Evolutionary conservation across 805 yeast genomes (phyloP), one percentile per base, ranked within the genome.

Genomic region (Saccharomyces jurei): DNA sequence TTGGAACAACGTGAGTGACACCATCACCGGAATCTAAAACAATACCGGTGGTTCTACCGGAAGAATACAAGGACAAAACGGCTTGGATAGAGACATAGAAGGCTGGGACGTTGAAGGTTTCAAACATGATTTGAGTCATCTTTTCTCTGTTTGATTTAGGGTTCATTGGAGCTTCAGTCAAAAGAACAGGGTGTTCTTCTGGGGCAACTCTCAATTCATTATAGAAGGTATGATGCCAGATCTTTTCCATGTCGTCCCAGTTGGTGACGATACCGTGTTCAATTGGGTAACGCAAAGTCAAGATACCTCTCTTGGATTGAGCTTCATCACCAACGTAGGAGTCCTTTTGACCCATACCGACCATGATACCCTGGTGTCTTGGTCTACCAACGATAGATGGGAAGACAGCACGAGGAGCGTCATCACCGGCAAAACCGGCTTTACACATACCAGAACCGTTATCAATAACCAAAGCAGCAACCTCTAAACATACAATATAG

Each of bases 391-490:
- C 99, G 73, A 94, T 92, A 60, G 98, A 94, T 74, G 99, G 99
- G 92, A 94, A 94, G 68, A 94, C 99, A 71, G 99, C 98, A 78
- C 97, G 88, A 75, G 99, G 99, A 64, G 98, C 98, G 81, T 94
- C 99, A 75, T 94, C 98, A 82, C 99, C 99, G 84, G 99, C 98
- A 76, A 91, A 94, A 80, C 99, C 99, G 92, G 99, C 99, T 78
- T 94, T 94, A 86, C 99, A 94, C 98, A 94, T 94, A 84, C 99
- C 99, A 74, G 99, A 94, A 82, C 99, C 99, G 81, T 92, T 92
- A 78, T 92, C 99, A 80, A 92, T 92, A 81, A 92, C 98, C 69
- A 75, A 71, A 61, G 74, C 74, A 62, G 74, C 74, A 59, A 70
- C 74, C 63, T 70, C 74, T 70, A 56, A 36, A 47, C 27, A 25